Percentiles rank a stretch among this genome's conserved stretches.
phyloP scores from a whole-genome alignment of 2,329 filamentous ascomycete genomes.

The Sphaerulina populicola region DNA sequence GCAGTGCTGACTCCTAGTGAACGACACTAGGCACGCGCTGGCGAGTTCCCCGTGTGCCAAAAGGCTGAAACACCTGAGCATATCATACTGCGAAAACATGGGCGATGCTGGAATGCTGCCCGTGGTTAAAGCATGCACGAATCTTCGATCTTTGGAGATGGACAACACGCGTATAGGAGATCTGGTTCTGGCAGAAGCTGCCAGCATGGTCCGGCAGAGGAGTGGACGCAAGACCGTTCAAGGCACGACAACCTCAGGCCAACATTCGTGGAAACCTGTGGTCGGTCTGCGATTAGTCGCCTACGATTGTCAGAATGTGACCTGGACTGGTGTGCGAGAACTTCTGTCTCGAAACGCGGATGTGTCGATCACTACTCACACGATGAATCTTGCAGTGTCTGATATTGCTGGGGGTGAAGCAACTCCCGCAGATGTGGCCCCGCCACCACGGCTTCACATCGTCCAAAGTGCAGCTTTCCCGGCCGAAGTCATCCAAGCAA shows the following conservation, averaged over 20 bases:
- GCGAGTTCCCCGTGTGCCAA: conserved; percentile 66
- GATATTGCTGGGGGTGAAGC: conserved; percentile 20
- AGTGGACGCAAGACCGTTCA: conserved; percentile 35
- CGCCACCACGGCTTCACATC: conserved; percentile 25
- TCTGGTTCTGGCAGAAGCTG: conserved; percentile 74
- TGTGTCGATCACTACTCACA: conserved; percentile 46
- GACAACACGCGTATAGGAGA: conserved; percentile 92
- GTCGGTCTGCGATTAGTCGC: conserved; percentile 68
- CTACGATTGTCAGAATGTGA: conserved; percentile 87
- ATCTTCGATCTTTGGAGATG: conserved; percentile 66
- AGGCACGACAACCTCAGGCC: conserved; percentile 32
- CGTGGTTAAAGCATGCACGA: conserved; percentile 65
- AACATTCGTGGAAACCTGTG: conserved; percentile 28
- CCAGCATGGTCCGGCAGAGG: conserved; percentile 61
- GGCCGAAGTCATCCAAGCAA: conserved; percentile 71
- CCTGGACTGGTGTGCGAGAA: conserved; percentile 84
- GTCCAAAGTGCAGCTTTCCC: conserved; percentile 50
- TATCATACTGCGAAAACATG: conserved; percentile 82
- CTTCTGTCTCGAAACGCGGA: conserved; percentile 78
- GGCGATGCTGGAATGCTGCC: conserved; percentile 78
- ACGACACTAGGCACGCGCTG: conserved; percentile 48
- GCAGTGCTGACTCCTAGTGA: too few relatives aligned
- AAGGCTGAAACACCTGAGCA: conserved; percentile 67
- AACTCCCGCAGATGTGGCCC: conserved; percentile 15
- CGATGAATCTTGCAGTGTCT: conserved; percentile 17